These are phyloP conservation scores for Ophiostoma ips DNA, from an alignment of 2,329 filamentous ascomycete genomes.

Conservation along the genomic window DNA sequence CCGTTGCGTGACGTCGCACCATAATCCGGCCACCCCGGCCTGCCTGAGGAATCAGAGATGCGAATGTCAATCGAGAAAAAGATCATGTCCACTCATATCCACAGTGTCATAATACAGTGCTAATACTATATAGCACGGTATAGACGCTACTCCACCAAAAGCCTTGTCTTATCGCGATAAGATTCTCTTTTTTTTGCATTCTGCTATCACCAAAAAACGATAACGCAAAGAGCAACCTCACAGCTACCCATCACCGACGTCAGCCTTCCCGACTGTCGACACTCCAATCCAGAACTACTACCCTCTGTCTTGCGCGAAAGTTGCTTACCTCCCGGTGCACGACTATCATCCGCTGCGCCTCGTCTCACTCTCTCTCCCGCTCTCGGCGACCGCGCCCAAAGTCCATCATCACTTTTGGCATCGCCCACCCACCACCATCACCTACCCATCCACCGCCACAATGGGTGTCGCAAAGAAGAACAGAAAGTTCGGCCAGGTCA, in stretches of 20 bases:
- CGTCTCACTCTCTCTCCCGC: too few species aligned
- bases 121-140: background rate
- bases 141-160: background rate
- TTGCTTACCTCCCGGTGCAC: too few species aligned
- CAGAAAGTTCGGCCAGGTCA: constrained; percentile 71
- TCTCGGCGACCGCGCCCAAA: too few species aligned
- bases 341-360: too few species aligned
- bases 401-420: too few species aligned
- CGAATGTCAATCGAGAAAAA: too few species aligned
- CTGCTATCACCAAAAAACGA: background rate
- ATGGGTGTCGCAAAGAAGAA: constrained; percentile 90
- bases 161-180: constrained; percentile 5
- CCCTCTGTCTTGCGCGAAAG: too few species aligned
- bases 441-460: constrained; percentile 14
- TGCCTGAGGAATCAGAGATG: background rate
- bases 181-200: background rate
- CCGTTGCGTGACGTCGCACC: constrained; percentile 7
- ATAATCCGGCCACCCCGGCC: background rate
- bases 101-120: background rate
- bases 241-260: background rate
- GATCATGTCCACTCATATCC: too few species aligned
- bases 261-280: background rate
- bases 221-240: background rate
- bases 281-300: too few species aligned
- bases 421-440: too few species aligned